Base-by-base conservation (phyloP, 116 monocot genomes). In the Dioscorea cayenensis region DNA sequence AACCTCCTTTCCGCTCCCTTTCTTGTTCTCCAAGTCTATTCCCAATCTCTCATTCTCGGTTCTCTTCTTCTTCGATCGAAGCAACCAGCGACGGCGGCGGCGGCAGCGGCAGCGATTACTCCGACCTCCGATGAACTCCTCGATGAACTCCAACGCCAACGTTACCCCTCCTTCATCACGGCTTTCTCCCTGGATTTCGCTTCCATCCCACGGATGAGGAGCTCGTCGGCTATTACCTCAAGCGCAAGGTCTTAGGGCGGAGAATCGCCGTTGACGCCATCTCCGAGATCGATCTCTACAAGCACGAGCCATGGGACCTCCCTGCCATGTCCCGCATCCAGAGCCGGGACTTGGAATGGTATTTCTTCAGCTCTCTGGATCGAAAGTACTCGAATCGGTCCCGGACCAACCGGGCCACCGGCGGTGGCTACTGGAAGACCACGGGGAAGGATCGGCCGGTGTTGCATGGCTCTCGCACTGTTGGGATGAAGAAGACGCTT, bases 121-220 rank as follows among this genome's bases (percentile, higher is more conserved):
- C 55, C 1, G 55, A 3, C 0, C 55, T 18, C 55, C 55, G 19
- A 55, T n/a, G 55, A n/a, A 43, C 43, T 5, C 2, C 4, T n/a
- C 55, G 10, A 55, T 55, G 55, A 55, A 55, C 55, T 55, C 17
- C 55, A 18, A 55, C 55, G 5, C 55, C 43, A 43, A 43, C 43
- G 43, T 12, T 43, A 43, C 43, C 18, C 1, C 55, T 0, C 1
- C 55, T 0, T 55, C 55, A 18, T 18, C 55, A 0, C 55, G 55
- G 14, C 84, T 95, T 9, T 87, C 95, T n/a, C 1, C 95, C 95
- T 22, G 95, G 95, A 6, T 95, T 91, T 64, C 95, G 95, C 1
- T 92, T 95, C 82, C 92, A 95, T 79, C 95, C 95, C 3, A 95
- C 95, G 0, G 95, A 95, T 68, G 89, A 83, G 72, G 95, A 95